Percentiles rank a stretch among this genome's conserved stretches.
Evolutionary conservation across 345 rosid species (phyloP).

Genomic region (Ricinus communis): DNA sequence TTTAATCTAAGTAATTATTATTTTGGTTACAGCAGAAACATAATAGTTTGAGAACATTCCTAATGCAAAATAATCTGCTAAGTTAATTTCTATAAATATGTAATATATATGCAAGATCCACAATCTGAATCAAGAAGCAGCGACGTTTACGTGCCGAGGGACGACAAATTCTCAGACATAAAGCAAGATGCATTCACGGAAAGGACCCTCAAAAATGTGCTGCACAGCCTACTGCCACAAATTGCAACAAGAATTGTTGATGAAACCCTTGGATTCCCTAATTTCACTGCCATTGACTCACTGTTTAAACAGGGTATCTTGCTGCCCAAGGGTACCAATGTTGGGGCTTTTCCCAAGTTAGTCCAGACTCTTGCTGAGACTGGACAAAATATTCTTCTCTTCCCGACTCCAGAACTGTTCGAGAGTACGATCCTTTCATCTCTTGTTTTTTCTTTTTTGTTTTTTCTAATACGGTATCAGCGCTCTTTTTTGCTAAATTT

Average conservation of each 20-base stretch:
- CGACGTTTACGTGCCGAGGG: constrained; percentile 32
- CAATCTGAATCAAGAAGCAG: constrained; percentile 22
- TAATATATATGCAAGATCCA: constrained; percentile 16
- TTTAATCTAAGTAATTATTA: no score
- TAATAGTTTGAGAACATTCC: no score
- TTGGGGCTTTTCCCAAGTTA: neutral
- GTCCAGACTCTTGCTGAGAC: neutral
- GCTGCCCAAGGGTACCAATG: neutral
- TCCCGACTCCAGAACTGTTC: neutral
- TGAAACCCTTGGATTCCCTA: neutral
- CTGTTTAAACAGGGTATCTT: neutral
- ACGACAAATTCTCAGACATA: constrained; percentile 26
- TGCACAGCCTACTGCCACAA: constrained; percentile 6
- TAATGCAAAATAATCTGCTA: no score
- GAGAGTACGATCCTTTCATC: neutral
- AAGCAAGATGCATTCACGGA: constrained; percentile 20
- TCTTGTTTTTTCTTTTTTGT: neutral
- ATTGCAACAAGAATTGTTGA: neutral
- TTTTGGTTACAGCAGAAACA: no score
- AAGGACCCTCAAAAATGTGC: neutral
- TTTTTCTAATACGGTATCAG: neutral
- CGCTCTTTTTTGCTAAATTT: no score
- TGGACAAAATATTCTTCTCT: neutral
- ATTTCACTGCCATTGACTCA: constrained; percentile 11
- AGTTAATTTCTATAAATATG: no score